A percentile compares a stretch with the other conserved stretches of the same genome.
These are phyloP conservation scores for Sisymbrium altissimum DNA, from an alignment of 345 rosid species.

Conservation along the genomic window DNA sequence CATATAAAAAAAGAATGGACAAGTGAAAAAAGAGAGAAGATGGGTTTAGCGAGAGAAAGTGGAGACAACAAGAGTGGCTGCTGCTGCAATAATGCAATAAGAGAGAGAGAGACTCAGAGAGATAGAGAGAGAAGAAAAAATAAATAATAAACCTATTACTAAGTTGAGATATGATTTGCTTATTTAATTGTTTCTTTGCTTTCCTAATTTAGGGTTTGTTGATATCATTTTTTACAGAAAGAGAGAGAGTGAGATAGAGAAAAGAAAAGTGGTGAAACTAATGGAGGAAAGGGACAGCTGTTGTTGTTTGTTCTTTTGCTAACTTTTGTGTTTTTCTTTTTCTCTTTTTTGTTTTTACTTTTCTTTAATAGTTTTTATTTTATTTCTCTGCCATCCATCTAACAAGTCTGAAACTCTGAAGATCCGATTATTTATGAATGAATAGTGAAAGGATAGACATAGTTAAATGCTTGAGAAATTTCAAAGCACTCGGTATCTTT, in stretches of 20 bases:
- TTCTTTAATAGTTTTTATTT: not conserved
- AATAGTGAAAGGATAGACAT: not conserved
- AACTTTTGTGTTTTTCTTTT: not conserved
- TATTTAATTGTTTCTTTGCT: constrained; percentile 27
- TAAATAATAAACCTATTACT: constrained; percentile 7
- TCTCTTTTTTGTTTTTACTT: not conserved
- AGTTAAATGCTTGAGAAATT: not conserved
- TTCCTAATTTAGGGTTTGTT: constrained; percentile 46
- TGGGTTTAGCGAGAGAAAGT: constrained; percentile 34
- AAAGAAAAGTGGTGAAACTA: not conserved
- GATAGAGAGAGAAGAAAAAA: not conserved
- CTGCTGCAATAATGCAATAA: constrained; percentile 28
- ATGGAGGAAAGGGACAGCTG: constrained; percentile 31
- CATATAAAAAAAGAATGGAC: constrained; percentile 14
- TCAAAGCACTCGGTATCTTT: not conserved
- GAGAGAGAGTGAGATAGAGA: constrained; percentile 3
- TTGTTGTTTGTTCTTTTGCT: constrained; percentile 27
- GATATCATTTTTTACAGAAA: constrained; percentile 13
- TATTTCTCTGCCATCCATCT: constrained; percentile 1
- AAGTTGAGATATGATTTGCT: constrained; percentile 17
- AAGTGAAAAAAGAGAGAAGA: constrained; percentile 22
- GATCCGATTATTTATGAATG: constrained; percentile 20
- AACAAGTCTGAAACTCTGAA: constrained; percentile 6
- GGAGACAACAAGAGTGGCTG: constrained; percentile 29
- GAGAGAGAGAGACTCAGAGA: not conserved